Conservation (phyloP, 2,329 filamentous ascomycete species). For the Myriosclerotinia curreyana region DNA sequence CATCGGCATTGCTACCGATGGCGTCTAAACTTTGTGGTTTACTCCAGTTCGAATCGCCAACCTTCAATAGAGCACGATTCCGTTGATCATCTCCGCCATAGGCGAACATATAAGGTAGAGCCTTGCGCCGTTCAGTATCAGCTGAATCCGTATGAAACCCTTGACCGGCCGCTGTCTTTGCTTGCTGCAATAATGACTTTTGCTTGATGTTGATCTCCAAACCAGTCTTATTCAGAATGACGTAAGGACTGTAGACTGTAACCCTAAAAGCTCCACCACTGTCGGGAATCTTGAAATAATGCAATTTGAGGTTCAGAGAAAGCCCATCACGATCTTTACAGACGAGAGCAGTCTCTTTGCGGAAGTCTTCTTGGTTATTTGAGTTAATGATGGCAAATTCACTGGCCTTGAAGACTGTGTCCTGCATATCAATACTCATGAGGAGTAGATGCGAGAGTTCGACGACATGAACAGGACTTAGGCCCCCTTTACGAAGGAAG, state of each 20-base stretch:
- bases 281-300: conserved; percentile 87
- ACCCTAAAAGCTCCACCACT: conserved; percentile 96
- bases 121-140: conserved; percentile 61
- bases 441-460: conserved; percentile 91
- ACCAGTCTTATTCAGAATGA: conserved; percentile 93
- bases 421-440: conserved; percentile 93
- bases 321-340: conserved; percentile 84
- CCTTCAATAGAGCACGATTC: conserved; percentile 83
- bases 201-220: conserved; percentile 82
- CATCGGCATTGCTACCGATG: conserved; percentile 87
- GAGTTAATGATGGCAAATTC: conserved; percentile 98
- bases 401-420: conserved; percentile 89
- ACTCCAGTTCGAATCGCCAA: conserved; percentile 91
- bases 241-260: conserved; percentile 90
- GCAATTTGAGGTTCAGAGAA: conserved; percentile 75
- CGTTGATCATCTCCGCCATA: conserved; percentile 84
- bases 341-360: conserved; percentile 72
- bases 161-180: conserved; percentile 80
- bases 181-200: conserved; percentile 82
- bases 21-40: conserved; percentile 98
- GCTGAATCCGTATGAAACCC: conserved; percentile 53
- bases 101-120: conserved; percentile 93
- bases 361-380: conserved; percentile 81
- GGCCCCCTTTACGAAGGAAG: conserved; percentile 91
- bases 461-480: conserved; percentile 95